Percentiles rank a stretch among this genome's conserved stretches.
Evolutionary conservation across 495 filamentous ascomycete species (phyloP).

Genomic region (Bombardia bombarda): DNA sequence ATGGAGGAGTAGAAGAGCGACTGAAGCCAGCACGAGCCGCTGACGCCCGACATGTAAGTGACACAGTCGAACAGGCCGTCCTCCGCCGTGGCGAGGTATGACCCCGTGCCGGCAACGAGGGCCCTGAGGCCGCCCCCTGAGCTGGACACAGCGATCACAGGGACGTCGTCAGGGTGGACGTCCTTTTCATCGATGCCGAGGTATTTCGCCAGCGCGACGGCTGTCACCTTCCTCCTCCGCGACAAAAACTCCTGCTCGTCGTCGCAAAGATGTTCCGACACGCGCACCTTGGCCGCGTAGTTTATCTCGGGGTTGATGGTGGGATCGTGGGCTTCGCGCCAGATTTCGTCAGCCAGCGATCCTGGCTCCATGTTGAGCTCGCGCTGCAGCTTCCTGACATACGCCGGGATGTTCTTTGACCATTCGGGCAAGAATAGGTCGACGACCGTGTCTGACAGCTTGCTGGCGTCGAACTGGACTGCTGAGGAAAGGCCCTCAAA

Average conservation of each 20-base stretch:
- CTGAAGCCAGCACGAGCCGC: constrained; percentile 93
- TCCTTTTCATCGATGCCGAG: constrained; percentile 67
- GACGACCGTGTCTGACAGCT: constrained; percentile 56
- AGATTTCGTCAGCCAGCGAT: constrained; percentile 85
- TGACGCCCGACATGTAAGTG: constrained; percentile 91
- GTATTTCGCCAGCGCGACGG: constrained; percentile 69
- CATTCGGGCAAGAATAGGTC: constrained; percentile 73
- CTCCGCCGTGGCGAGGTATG: constrained; percentile 70
- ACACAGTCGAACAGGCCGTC: constrained; percentile 85
- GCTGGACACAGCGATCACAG: constrained; percentile 84
- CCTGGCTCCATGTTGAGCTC: constrained; percentile 82
- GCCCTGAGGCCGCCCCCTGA: constrained; percentile 88
- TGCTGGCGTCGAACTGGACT: constrained; percentile 46
- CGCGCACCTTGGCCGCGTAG: constrained; percentile 68
- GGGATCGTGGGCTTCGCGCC: constrained; percentile 81
- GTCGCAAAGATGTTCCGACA: constrained; percentile 72
- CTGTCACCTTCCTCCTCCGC: constrained; percentile 55
- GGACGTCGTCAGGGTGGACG: constrained; percentile 87
- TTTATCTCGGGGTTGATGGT: constrained; percentile 77
- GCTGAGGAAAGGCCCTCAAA: constrained; percentile 51
- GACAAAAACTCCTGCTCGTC: constrained; percentile 69
- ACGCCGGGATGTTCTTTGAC: constrained; percentile 67
- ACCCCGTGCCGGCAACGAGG: constrained; percentile 81
- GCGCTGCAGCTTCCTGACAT: constrained; percentile 73
- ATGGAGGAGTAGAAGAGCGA: constrained; percentile 83